Base-by-base conservation (phyloP, 2,329 filamentous ascomycete species). In the Aspergillus fructus region DNA sequence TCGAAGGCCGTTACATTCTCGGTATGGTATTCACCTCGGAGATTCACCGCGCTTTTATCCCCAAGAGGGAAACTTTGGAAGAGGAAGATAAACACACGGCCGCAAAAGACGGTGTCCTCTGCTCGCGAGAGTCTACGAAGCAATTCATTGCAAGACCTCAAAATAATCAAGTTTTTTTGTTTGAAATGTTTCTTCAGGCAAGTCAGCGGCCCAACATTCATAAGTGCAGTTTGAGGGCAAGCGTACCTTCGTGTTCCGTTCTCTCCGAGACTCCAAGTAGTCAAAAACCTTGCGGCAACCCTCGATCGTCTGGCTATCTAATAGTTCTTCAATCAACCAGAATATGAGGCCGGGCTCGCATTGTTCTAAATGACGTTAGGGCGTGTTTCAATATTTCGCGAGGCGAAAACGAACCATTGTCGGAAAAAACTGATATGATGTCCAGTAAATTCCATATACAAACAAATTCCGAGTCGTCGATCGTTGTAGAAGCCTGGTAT, bases 1-100 rank as follows among this genome's bases (percentile, higher is more conserved):
- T 96, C 91, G 68, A 87, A 99, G 0, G 85, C 86, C 1, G 96
- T 99, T 55, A 93, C 85, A 79, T 99, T 99, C 68, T 97, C 94
- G 24, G 90, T 86, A 69, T 99, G 94, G 65, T 94, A 99, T 76
- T 97, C 93, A 65, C 94, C 94, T 51, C 94, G 86, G 40, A 97
- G 81, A 69, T 99, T 99, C 49, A 99, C 94, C 0, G 94, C 97
- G 72, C 94, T 97, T 72, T 93, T 94, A 75, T 99, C 96, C 33
- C 93, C 93, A 0, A 99, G 81, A 1, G 94, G 94, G 68, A 99
- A 97, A 73, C 92, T 96, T 73, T 99, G 94, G 74, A 97, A 99
- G 71, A 99, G 85, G 74, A 97, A 99, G 62, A 99, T 97, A 74
- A 97, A 97, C 24, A 99, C 94, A 40, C 94, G 85, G 15, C 94